Base-by-base conservation (phyloP, 148 eudicot genomes). In the Talinum fruticosum region DNA sequence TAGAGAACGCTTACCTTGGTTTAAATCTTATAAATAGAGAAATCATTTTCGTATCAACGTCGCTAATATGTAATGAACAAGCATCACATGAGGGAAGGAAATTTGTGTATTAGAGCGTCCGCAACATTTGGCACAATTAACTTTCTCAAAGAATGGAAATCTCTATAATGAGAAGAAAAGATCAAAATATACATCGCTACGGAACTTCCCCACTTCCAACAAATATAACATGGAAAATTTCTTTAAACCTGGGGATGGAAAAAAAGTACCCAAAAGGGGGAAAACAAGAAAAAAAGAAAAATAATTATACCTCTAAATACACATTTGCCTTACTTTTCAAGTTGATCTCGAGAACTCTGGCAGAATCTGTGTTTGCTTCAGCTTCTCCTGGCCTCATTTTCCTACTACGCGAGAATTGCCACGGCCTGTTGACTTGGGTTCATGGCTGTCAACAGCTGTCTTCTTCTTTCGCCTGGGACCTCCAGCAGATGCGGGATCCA, bases 401-500 rank as follows among this genome's bases (percentile, higher is more conserved):
- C 75, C 86, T 81, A 83, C 79, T 66, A 53, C 41, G 33, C 82
- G 79, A 66, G 86, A 76, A 81, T 76, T 78, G 75, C 71, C 79
- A 76, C 75, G 81, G 51, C 83, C 84, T 4, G 80, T 76, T 8
- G 83, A 76, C 75, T 69, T 82, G 47, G 87, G 83, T 54, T 76
- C 79, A 19, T 54, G 84, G 19, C 69, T 69, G 36, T 78, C 83
- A 32, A 77, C 75, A 21, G 71, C 83, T 10, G 80, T 78, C 75
- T 86, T 84, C 78, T 90, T 90, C 76, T 84, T 90, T 75, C 90
- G 73, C 84, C 90, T 88, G 5, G 88, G 81, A 26, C 87, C 87
- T 24, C 88, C 88, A 26, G 84, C 87, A 66, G 90, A 82, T 64
- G 86, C 85, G 6, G 94, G 90, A 35, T 90, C 97, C 26, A 85